Evolutionary conservation across 2,329 filamentous ascomycete species (phyloP), one percentile per base, ranked within the genome.

Genomic region (Metarhizium album): DNA sequence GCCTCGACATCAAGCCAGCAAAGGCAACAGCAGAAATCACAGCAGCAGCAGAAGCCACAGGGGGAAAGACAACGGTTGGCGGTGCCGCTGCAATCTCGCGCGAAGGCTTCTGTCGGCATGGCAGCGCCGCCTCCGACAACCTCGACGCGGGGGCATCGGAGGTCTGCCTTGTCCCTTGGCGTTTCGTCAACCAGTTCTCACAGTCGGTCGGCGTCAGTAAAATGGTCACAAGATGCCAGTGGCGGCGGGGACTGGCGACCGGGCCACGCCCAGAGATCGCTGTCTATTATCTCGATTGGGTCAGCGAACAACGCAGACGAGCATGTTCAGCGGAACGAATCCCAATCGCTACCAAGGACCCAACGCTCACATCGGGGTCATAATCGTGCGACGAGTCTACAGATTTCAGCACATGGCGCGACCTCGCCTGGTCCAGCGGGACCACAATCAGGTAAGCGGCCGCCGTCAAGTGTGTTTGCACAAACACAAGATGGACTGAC

Each of bases 201-300:
- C 51, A 70, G 70, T 42, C 70, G 73, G 27, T 64, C 72, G 8
- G 71, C 70, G 8, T 73, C 75, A 4, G 64, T 74, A 27, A 74
- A 74, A 57, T 78, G 75, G 74, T 65, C 67, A 22, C 62, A 65
- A 14, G 55, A 61, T n/a, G 56, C 64, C 35, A 53, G 62, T 53
- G 53, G 59, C 50, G 58, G 59, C 54, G 51, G 55, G 53, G 63
- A 68, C 46, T 57, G 62, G 51, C 58, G 61, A 20, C 56, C 64
- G 22, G 72, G 75, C n/a, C 79, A 84, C 60, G 71, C 74, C 49
- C 87, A 90, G 64, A 76, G 86, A 59, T 91, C 87, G 3, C 76
- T 93, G 29, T 93, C 87, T 18, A 91, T 93, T 55, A 81, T 91
- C 45, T 91, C 87, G 9, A 80, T 91, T 58, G 84, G 83, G 11